Conservation (phyloP, 2,329 filamentous ascomycete species). For the Colletotrichum falcatum region DNA sequence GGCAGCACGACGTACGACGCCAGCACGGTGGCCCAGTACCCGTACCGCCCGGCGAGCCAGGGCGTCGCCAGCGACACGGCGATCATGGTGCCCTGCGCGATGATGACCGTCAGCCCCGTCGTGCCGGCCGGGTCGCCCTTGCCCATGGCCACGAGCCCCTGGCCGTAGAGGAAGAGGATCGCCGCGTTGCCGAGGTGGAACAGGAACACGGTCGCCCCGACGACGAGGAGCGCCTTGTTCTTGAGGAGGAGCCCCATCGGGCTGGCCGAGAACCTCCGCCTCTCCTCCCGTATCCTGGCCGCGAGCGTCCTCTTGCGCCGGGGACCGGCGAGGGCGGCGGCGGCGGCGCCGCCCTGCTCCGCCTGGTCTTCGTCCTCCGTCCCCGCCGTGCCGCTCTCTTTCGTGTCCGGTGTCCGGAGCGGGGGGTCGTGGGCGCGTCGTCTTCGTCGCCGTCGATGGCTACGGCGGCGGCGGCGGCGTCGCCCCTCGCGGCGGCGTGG, state of each 20-base stretch:
- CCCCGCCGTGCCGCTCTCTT: background rate
- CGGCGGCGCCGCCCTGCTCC: background rate
- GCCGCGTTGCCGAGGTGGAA: conserved; percentile 36
- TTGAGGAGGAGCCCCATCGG: background rate
- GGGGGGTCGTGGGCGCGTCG: no score
- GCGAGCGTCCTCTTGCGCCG: background rate
- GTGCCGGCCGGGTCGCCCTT: conserved; percentile 32
- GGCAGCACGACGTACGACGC: conserved; percentile 22
- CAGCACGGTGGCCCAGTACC: conserved; percentile 23
- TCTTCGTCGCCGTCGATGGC: background rate
- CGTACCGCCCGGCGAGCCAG: conserved; percentile 25
- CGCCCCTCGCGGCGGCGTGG: conserved; percentile 20
- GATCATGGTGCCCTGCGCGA: conserved; percentile 33
- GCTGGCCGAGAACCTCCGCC: background rate
- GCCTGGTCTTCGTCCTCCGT: background rate
- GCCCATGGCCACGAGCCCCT: conserved; percentile 29
- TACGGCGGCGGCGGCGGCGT: background rate
- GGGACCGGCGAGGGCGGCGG: no score
- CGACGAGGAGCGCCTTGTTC: conserved; percentile 15
- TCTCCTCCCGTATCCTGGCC: background rate
- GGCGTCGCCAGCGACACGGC: conserved; percentile 23
- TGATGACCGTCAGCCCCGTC: conserved; percentile 33
- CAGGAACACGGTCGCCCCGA: conserved; percentile 22
- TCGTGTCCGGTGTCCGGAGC: background rate
- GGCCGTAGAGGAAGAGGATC: conserved; percentile 30